Conservation (phyloP, 2,329 filamentous ascomycete species). For the Colletotrichum karsti region DNA sequence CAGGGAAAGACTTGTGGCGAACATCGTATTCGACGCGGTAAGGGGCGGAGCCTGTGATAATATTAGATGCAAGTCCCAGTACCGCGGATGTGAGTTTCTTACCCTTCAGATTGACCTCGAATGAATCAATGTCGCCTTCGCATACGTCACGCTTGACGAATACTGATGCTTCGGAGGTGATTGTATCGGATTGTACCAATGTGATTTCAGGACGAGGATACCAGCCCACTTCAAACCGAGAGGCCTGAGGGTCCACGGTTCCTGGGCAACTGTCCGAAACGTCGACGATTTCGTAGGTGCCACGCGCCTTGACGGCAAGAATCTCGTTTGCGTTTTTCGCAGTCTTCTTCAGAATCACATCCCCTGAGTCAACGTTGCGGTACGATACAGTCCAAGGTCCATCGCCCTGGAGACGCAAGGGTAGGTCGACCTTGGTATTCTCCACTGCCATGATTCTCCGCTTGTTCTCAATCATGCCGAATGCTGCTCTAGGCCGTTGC, state of each 20-base stretch:
- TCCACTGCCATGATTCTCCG: slow-evolving; percentile 80
- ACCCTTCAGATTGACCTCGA: slow-evolving; percentile 84
- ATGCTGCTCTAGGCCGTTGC: slow-evolving; percentile 86
- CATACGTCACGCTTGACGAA: slow-evolving; percentile 86
- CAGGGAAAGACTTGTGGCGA: slow-evolving; percentile 41
- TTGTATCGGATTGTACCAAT: slow-evolving; percentile 70
- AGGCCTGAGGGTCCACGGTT: slow-evolving; percentile 76
- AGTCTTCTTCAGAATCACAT: slow-evolving; percentile 54
- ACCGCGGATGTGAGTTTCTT: slow-evolving; percentile 39
- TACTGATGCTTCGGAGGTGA: slow-evolving; percentile 57
- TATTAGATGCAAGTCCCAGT: slow-evolving; percentile 41
- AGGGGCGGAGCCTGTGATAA: slow-evolving; percentile 73
- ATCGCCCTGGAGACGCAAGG: slow-evolving; percentile 85
- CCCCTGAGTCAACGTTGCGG: slow-evolving; percentile 68
- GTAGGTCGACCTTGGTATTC: slow-evolving; percentile 76
- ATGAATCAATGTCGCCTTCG: slow-evolving; percentile 90
- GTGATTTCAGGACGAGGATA: slow-evolving; percentile 80
- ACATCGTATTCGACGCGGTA: slow-evolving; percentile 52
- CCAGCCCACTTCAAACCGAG: slow-evolving; percentile 84
- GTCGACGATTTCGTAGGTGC: slow-evolving; percentile 81
- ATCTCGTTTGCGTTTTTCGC: slow-evolving; percentile 71
- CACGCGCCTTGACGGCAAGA: slow-evolving; percentile 71
- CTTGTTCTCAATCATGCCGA: slow-evolving; percentile 86
- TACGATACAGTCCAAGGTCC: slow-evolving; percentile 85
- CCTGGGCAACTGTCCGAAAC: slow-evolving; percentile 87